Percentiles rank a stretch among this genome's conserved stretches.
Conservation (phyloP, 352 stramenopile species). For the Globisporangium barbulae region DNA sequence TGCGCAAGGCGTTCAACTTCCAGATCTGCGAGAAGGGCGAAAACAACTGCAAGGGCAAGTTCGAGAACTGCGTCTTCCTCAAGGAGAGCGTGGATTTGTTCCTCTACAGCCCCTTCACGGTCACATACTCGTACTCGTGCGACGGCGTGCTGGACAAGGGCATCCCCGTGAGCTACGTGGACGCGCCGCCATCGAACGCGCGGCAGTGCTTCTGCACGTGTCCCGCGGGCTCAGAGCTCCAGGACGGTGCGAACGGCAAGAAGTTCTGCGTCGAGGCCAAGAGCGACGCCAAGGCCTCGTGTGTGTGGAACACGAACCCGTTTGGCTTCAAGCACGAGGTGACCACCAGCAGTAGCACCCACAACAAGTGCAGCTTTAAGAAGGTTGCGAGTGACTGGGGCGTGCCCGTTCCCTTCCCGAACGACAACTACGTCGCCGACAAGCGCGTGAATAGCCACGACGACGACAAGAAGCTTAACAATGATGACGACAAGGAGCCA, state of each 20-base stretch:
- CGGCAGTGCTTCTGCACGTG: constrained; percentile 63
- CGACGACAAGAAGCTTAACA: constrained; percentile 9
- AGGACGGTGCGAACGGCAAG: constrained; percentile 17
- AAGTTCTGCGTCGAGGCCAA: constrained; percentile 27
- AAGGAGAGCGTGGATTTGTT: constrained; percentile 38
- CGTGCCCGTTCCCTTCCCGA: constrained; percentile 48
- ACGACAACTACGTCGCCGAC: constrained; percentile 52
- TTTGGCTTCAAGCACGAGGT: constrained; percentile 42
- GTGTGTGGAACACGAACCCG: constrained; percentile 38
- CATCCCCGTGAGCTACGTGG: constrained; percentile 45
- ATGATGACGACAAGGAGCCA: not conserved
- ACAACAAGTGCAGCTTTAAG: constrained; percentile 4
- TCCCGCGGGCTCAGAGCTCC: constrained; percentile 29
- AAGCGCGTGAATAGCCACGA: constrained; percentile 29
- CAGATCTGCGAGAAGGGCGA: constrained; percentile 14
- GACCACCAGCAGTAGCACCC: not conserved
- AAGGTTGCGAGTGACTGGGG: constrained; percentile 34
- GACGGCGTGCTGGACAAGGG: constrained; percentile 24
- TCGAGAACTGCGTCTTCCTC: constrained; percentile 41
- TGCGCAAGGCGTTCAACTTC: constrained; percentile 20
- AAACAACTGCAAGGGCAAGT: constrained; percentile 18
- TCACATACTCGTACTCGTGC: constrained; percentile 37
- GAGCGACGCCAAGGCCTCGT: constrained; percentile 26
- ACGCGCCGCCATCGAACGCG: constrained; percentile 16
- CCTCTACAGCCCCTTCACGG: constrained; percentile 61